Evolutionary conservation across 495 filamentous ascomycete species (phyloP).

Genomic region (Talaromyces wortmannii): DNA sequence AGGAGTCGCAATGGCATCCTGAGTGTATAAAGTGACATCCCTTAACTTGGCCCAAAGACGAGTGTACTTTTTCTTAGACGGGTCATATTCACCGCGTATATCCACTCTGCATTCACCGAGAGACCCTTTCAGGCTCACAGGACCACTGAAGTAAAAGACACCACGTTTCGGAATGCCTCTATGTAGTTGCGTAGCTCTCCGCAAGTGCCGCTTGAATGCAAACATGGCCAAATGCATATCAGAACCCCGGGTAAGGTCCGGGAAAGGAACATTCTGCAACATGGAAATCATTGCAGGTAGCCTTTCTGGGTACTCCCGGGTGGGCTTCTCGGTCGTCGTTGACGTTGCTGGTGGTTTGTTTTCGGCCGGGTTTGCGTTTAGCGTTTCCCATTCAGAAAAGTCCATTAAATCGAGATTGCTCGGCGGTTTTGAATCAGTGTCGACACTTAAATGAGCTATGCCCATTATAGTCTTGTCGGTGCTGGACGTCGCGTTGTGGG

Average conservation of each 20-base stretch:
- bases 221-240: constrained; percentile 33
- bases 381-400: constrained; percentile 9
- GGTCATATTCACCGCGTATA: constrained; percentile 54
- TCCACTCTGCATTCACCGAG: constrained; percentile 51
- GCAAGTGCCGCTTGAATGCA: constrained; percentile 48
- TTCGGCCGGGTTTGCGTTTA: constrained; percentile 12
- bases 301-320: constrained; percentile 17
- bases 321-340: constrained; percentile 9
- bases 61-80: constrained; percentile 32
- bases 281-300: constrained; percentile 27
- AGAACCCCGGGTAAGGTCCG: constrained; percentile 28
- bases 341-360: constrained; percentile 15
- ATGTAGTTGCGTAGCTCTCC: constrained; percentile 17
- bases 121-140: constrained; percentile 57
- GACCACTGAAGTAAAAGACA: constrained; percentile 54
- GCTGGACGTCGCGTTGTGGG: neutral
- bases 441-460: neutral
- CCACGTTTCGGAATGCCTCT: constrained; percentile 50
- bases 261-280: constrained; percentile 28
- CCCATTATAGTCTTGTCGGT: neutral
- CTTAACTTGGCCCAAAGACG: constrained; percentile 24
- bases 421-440: constrained; percentile 8
- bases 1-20: neutral
- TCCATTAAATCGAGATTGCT: constrained; percentile 7
- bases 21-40: constrained; percentile 19